phyloP scores from a whole-genome alignment of 2,329 filamentous ascomycete species.

The Aspergillus melleus region DNA sequence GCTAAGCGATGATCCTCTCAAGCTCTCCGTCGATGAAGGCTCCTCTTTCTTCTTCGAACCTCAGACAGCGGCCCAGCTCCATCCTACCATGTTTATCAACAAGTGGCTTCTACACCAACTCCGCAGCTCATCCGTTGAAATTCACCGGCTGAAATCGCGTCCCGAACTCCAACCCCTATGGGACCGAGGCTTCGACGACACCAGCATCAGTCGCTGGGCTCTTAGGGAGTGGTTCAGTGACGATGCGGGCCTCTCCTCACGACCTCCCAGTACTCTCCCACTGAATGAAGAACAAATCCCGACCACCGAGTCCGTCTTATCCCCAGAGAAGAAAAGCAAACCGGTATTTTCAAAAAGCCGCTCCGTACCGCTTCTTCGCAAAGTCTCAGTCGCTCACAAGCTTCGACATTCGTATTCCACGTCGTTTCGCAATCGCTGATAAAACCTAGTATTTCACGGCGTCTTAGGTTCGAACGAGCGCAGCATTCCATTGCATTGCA shows the following conservation, averaged over 20 bases:
- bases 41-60: slow-evolving; percentile 21
- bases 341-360: background rate
- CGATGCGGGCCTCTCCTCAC: slow-evolving; percentile 5
- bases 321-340: background rate
- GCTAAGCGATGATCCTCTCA: slow-evolving; percentile 19
- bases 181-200: slow-evolving; percentile 18
- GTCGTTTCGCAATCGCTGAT: background rate
- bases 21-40: slow-evolving; percentile 17
- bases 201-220: slow-evolving; percentile 22
- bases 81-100: slow-evolving; percentile 23
- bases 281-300: background rate
- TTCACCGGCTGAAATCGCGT: slow-evolving; percentile 24
- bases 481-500: background rate
- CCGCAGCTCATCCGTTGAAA: slow-evolving; percentile 29
- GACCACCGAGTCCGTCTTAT: background rate
- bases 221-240: slow-evolving; percentile 26
- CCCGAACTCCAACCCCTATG: slow-evolving; percentile 19
- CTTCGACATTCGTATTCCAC: background rate
- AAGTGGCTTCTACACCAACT: slow-evolving; percentile 35
- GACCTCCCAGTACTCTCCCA: background rate
- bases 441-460: background rate
- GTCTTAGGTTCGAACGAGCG: background rate
- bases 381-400: background rate
- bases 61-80: background rate
- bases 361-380: background rate